These are phyloP conservation scores for Sporopachydermia lactativora DNA, from an alignment of 805 yeast genomes.

Conservation along the genomic window DNA sequence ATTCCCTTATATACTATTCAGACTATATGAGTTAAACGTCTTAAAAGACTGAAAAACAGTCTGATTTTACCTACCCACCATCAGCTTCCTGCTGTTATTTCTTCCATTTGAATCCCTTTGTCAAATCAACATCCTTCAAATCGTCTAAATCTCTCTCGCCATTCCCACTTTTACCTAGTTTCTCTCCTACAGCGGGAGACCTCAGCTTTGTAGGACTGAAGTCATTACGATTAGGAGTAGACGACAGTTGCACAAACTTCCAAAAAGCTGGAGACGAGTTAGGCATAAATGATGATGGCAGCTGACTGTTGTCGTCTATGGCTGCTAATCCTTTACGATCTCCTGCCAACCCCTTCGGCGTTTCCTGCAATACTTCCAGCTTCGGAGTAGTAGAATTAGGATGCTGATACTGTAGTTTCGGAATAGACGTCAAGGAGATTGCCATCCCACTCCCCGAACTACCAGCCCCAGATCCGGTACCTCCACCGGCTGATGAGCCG, in stretches of 20 bases:
- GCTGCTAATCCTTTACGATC: constrained; percentile 15
- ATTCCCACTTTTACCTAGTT: constrained; percentile 16
- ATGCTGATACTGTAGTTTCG: constrained; percentile 2
- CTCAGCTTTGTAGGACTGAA: background rate
- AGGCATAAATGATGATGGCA: constrained; percentile 30
- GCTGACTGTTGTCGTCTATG: constrained; percentile 10
- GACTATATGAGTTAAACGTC: no score
- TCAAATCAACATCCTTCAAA: constrained; percentile 31
- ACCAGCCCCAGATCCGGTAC: background rate
- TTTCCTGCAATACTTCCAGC: constrained; percentile 9
- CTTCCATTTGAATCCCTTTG: constrained; percentile 28
- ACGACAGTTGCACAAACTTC: constrained; percentile 73
- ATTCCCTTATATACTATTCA: no score
- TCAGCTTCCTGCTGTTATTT: no score
- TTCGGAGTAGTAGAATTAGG: constrained; percentile 6
- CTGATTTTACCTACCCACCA: no score
- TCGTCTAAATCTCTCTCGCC: constrained; percentile 24
- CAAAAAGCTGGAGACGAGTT: constrained; percentile 81
- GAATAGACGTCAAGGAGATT: background rate
- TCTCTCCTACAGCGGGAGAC: constrained; percentile 11
- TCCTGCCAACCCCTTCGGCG: constrained; percentile 11
- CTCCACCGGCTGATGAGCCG: background rate
- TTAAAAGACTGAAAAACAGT: no score
- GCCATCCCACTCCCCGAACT: background rate
- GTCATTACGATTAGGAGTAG: constrained; percentile 20